These are phyloP conservation scores for Protomyces gravidus DNA, from an alignment of 1,139 yeast species.

Conservation along the genomic window DNA sequence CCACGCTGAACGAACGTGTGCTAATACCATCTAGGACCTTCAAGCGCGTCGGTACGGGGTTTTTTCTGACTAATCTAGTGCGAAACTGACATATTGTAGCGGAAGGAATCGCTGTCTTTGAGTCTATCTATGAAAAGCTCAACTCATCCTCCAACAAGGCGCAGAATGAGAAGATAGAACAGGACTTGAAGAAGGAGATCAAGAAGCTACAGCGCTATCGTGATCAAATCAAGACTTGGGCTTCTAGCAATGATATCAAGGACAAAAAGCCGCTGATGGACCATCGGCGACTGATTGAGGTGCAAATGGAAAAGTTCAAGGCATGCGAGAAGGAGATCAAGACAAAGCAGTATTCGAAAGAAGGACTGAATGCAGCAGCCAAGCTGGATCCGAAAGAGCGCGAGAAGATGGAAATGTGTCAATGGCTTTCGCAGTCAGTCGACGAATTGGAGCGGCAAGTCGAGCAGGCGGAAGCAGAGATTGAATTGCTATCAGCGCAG, in stretches of 20 bases:
- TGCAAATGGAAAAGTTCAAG: conserved; percentile 94
- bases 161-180: conserved; percentile 90
- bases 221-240: conserved; percentile 95
- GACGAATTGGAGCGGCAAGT: conserved; percentile 81
- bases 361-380: conserved; percentile 73
- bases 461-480: conserved; percentile 73
- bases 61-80: neutral
- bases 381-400: conserved; percentile 72
- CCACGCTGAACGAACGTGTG: too few species aligned
- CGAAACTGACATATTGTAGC: conserved; percentile 3
- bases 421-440: conserved; percentile 66
- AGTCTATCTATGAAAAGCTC: conserved; percentile 79
- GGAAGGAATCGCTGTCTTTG: conserved; percentile 75
- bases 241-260: conserved; percentile 85
- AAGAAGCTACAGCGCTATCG: conserved; percentile 90
- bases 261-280: conserved; percentile 78
- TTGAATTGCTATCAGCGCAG: conserved; percentile 55
- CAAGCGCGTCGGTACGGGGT: conserved; percentile 25
- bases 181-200: conserved; percentile 88
- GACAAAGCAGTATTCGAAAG: conserved; percentile 92
- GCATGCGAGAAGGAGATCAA: conserved; percentile 92
- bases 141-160: conserved; percentile 76
- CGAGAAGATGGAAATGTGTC: conserved; percentile 70
- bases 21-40: conserved; percentile 5
- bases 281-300: conserved; percentile 76